Conservation (phyloP, 2,329 filamentous ascomycete species). For the Neopestalotiopsis sp. region DNA sequence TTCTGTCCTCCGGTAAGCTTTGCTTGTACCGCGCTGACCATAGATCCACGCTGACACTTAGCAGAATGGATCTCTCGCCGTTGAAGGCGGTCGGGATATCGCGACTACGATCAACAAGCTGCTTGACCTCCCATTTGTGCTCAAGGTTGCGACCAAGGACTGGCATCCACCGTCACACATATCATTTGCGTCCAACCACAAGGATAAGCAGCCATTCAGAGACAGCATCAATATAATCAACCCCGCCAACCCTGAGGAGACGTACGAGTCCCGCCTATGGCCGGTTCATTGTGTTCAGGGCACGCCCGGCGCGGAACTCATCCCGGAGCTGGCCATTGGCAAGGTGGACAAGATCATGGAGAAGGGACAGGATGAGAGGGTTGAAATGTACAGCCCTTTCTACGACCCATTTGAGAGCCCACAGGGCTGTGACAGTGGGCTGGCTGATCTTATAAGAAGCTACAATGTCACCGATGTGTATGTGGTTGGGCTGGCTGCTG, state of each 20-base stretch:
- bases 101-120: constrained; percentile 76
- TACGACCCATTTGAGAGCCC: constrained; percentile 76
- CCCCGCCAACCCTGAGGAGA: constrained; percentile 66
- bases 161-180: constrained; percentile 84
- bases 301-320: constrained; percentile 73
- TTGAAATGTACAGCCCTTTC: constrained; percentile 97
- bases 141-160: constrained; percentile 89
- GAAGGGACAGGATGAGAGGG: constrained; percentile 75
- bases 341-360: constrained; percentile 71
- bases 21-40: not conserved
- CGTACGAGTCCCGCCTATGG: constrained; percentile 78
- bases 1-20: constrained; percentile 84
- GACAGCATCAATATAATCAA: constrained; percentile 70
- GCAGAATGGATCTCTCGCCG: constrained; percentile 84
- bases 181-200: constrained; percentile 87
- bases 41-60: constrained; percentile 25
- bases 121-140: constrained; percentile 71
- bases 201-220: constrained; percentile 69
- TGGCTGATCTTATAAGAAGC: constrained; percentile 63
- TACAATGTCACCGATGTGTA: constrained; percentile 77
- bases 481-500: constrained; percentile 83
- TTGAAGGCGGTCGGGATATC: constrained; percentile 75
- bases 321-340: constrained; percentile 69
- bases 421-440: constrained; percentile 64
- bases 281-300: constrained; percentile 86